Evolutionary conservation across 768 basidiomycete species (phyloP).

Genomic region (Leccinum sublutescens): DNA sequence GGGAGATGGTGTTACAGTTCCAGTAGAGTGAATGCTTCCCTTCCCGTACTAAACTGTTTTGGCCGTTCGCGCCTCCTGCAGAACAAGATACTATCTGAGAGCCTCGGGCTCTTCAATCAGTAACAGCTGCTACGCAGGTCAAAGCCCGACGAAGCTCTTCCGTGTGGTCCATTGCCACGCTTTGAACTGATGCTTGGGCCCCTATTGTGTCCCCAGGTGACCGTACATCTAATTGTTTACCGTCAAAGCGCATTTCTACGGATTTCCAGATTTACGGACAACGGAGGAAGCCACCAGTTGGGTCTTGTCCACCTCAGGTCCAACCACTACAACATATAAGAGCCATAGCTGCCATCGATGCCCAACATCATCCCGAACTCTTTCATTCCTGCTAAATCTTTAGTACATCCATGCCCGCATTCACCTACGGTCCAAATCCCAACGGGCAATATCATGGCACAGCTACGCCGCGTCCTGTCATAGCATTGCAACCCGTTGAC

Average conservation of each 20-base stretch:
- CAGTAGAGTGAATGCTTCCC: conserved; percentile 12
- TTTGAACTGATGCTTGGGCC: not conserved
- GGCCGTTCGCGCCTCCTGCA: not conserved
- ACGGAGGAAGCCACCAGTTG: conserved; percentile 17
- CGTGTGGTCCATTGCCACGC: not conserved
- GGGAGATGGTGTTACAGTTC: conserved; percentile 16
- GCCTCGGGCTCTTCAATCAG: too few relatives aligned
- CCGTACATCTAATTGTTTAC: conserved; percentile 9
- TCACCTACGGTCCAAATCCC: conserved; percentile 1
- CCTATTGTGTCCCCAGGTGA: conserved; percentile 8
- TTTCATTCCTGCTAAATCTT: not conserved
- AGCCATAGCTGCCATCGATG: not conserved
- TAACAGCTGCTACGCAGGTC: not conserved
- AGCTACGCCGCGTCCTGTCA: not conserved
- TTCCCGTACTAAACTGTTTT: conserved; percentile 21
- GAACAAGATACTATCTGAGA: not conserved
- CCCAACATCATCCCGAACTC: not conserved
- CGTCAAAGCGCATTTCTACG: conserved; percentile 8
- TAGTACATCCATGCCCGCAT: conserved; percentile 3
- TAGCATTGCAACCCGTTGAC: conserved; percentile 23
- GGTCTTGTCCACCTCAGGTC: conserved; percentile 10
- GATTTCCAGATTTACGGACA: conserved; percentile 5
- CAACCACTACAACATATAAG: conserved; percentile 8
- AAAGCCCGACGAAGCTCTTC: conserved; percentile 1
- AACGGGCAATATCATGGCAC: not conserved